Evolutionary conservation across 441 rosid species (phyloP).

Genomic region (Croton laevigatus): DNA sequence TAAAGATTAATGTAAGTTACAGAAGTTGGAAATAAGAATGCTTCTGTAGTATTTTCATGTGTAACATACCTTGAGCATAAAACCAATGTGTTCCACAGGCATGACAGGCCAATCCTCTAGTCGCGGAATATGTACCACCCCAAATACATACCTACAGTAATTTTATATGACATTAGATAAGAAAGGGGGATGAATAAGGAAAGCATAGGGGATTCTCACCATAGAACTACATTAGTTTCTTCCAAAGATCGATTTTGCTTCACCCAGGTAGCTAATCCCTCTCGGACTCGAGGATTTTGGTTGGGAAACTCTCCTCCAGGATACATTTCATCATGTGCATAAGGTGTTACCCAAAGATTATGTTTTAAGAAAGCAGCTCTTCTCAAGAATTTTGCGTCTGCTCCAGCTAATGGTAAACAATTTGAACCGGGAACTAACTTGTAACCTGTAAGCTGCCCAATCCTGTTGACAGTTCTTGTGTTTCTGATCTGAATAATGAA

Average conservation of each 20-base stretch:
- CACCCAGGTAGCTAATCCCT: constrained; percentile 86
- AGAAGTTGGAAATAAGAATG: not conserved
- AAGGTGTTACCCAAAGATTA: constrained; percentile 86
- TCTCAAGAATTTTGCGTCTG: constrained; percentile 77
- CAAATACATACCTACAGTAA: constrained; percentile 73
- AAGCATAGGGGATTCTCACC: constrained; percentile 37
- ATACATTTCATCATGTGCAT: constrained; percentile 58
- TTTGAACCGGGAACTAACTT: constrained; percentile 87
- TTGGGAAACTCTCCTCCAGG: constrained; percentile 97
- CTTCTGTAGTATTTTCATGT: not conserved
- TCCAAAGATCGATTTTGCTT: constrained; percentile 77
- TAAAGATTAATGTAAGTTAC: not conserved
- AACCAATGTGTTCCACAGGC: constrained; percentile 90
- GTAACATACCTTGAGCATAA: constrained; percentile 65
- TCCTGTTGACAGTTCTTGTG: constrained; percentile 82
- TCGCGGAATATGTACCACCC: constrained; percentile 79
- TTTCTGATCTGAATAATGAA: constrained; percentile 61
- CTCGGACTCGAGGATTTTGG: constrained; percentile 83
- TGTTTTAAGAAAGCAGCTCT: constrained; percentile 90
- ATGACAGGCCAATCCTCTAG: constrained; percentile 96
- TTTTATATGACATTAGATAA: constrained; percentile 22
- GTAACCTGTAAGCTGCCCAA: constrained; percentile 81
- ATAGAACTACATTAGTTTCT: constrained; percentile 77
- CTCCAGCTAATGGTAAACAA: constrained; percentile 76
- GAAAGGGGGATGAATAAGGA: not conserved